A percentile compares a stretch with the other conserved stretches of the same genome.
Evolutionary conservation across 2,329 filamentous ascomycete species (phyloP).

Genomic region (Diaporthe australafricana): DNA sequence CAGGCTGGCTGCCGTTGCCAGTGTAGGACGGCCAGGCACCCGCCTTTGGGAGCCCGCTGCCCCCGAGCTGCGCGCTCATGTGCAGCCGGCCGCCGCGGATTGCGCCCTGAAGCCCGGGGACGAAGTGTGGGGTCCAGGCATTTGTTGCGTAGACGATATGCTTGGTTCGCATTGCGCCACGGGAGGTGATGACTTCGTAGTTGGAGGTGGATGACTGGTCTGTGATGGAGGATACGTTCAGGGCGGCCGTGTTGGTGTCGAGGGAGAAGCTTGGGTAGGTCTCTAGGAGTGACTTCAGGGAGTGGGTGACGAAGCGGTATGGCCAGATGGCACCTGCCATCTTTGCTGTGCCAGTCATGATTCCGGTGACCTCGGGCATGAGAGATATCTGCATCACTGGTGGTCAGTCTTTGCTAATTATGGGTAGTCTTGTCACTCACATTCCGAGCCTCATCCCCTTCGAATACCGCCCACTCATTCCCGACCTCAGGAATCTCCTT

Average conservation of each 20-base stretch:
- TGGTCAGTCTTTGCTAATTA: too few relatives aligned
- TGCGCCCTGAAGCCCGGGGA: background rate
- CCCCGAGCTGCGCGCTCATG: background rate
- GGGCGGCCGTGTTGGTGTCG: conserved; percentile 63
- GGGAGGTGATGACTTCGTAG: conserved; percentile 55
- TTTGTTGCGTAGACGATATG: conserved; percentile 65
- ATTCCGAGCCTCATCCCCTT: background rate
- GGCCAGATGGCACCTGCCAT: background rate
- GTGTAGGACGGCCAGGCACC: conserved; percentile 1
- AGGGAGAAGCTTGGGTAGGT: conserved; percentile 42
- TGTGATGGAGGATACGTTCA: conserved; percentile 38
- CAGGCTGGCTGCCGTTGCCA: background rate
- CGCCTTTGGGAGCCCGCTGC: background rate
- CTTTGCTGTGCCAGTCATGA: background rate
- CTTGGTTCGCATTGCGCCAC: conserved; percentile 54
- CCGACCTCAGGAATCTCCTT: background rate
- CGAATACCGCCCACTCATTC: background rate
- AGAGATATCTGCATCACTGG: background rate
- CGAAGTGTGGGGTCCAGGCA: conserved; percentile 60
- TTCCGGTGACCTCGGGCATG: background rate
- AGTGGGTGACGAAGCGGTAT: background rate
- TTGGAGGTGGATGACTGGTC: conserved; percentile 27
- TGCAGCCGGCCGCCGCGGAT: background rate
- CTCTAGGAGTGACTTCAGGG: background rate
- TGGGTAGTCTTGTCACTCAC: background rate